A percentile compares a stretch with the other conserved stretches of the same genome.
These are phyloP conservation scores for Euphorbia peplus DNA, from an alignment of 345 rosid genomes.

Conservation along the genomic window DNA sequence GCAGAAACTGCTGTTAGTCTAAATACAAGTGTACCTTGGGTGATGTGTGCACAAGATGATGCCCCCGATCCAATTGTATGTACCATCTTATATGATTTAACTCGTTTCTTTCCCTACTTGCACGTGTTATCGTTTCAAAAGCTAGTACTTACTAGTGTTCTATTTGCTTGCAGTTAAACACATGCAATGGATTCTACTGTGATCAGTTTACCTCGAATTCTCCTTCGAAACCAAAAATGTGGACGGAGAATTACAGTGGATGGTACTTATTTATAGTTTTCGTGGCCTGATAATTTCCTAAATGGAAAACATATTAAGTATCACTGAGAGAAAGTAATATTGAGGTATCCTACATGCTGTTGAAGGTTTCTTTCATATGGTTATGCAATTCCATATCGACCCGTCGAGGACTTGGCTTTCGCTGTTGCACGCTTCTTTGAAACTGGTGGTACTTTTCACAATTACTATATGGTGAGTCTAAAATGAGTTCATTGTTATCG, in stretches of 20 bases:
- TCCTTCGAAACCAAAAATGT: slow-evolving; percentile 55
- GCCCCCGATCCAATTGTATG: slow-evolving; percentile 66
- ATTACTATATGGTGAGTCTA: slow-evolving; percentile 58
- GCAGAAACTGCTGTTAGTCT: slow-evolving; percentile 59
- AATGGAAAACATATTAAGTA: not conserved
- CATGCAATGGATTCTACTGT: slow-evolving; percentile 71
- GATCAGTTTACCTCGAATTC: slow-evolving; percentile 53
- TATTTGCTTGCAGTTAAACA: slow-evolving; percentile 49
- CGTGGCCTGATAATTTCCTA: slow-evolving; percentile 1
- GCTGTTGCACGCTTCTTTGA: slow-evolving; percentile 64
- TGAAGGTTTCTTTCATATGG: slow-evolving; percentile 61
- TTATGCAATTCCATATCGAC: slow-evolving; percentile 59
- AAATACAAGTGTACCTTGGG: slow-evolving; percentile 66
- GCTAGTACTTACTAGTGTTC: not conserved
- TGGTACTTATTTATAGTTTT: slow-evolving; percentile 34
- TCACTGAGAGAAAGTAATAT: not conserved
- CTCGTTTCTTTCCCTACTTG: not conserved
- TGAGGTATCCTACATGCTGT: slow-evolving; percentile 1
- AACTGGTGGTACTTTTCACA: slow-evolving; percentile 58
- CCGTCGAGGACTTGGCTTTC: slow-evolving; percentile 68
- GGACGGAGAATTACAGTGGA: slow-evolving; percentile 70
- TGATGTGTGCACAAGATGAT: slow-evolving; percentile 55
- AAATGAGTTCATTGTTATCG: too few species aligned
- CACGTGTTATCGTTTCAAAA: not conserved
- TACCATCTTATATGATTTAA: not conserved